Percentiles rank a stretch among this genome's conserved stretches.
These are phyloP conservation scores for Boletus reticulatus DNA, from an alignment of 768 basidiomycete genomes.

Conservation along the genomic window DNA sequence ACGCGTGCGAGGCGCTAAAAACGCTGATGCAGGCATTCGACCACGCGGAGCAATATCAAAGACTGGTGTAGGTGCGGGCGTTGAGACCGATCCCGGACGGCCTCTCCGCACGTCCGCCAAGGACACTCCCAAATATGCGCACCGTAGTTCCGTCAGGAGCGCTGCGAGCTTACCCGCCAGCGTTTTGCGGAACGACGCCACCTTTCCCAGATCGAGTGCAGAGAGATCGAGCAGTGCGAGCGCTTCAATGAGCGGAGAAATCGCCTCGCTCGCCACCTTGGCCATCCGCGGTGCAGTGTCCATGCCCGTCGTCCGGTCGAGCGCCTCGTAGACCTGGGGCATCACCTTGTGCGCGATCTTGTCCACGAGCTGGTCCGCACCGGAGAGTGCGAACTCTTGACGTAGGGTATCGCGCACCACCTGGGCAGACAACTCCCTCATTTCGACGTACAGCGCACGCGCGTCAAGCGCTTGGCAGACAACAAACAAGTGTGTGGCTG, in stretches of 20 bases:
- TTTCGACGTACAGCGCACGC: slow-evolving; percentile 69
- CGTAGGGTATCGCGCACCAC: slow-evolving; percentile 21
- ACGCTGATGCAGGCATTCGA: slow-evolving; percentile 61
- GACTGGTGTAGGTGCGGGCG: slow-evolving; percentile 28
- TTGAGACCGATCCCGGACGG: slow-evolving; percentile 3
- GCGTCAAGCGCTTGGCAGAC: slow-evolving; percentile 84
- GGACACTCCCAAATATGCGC: slow-evolving; percentile 28
- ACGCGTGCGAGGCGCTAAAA: slow-evolving; percentile 52
- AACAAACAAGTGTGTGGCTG: slow-evolving; percentile 72
- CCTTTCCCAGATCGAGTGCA: slow-evolving; percentile 18
- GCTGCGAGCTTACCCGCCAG: slow-evolving; percentile 15
- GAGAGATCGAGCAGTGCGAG: slow-evolving; percentile 13
- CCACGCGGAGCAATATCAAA: slow-evolving; percentile 50
- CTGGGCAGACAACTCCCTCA: slow-evolving; percentile 36
- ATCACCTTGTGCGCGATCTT: slow-evolving; percentile 32
- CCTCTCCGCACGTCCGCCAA: slow-evolving; percentile 19
- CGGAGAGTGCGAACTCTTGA: slow-evolving; percentile 11
- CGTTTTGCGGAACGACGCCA: slow-evolving; percentile 21
- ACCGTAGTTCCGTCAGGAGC: slow-evolving; percentile 27
- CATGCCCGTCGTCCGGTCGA: slow-evolving; percentile 70
- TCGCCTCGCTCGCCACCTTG: slow-evolving; percentile 61
- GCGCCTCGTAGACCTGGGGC: slow-evolving; percentile 42
- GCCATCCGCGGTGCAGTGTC: slow-evolving; percentile 70
- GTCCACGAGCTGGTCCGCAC: slow-evolving; percentile 12
- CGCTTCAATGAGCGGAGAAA: slow-evolving; percentile 58